Percentiles rank a stretch among this genome's conserved stretches.
phyloP scores from a whole-genome alignment of 495 filamentous ascomycete species.

The Podospora pseudopauciseta region DNA sequence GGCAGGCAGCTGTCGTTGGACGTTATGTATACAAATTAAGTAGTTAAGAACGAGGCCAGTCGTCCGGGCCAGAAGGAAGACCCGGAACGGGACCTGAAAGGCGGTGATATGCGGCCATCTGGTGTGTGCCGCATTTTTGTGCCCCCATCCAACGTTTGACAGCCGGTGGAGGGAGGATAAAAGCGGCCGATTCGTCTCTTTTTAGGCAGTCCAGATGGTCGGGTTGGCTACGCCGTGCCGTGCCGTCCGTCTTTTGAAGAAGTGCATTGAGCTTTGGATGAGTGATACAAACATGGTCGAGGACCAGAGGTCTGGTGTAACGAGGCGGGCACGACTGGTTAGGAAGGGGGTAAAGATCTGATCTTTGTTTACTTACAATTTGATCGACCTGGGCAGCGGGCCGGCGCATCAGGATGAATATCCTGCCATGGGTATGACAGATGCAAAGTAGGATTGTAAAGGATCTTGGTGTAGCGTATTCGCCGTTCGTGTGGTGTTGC shows the following conservation, averaged over 20 bases:
- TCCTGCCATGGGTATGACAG: background rate
- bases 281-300: background rate
- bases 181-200: background rate
- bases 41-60: background rate
- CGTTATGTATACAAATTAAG: background rate
- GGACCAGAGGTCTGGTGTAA: background rate
- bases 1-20: background rate
- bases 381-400: background rate
- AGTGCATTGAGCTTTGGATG: background rate
- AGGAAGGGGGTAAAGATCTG: background rate
- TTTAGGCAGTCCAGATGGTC: background rate
- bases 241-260: background rate
- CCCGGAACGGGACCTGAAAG: background rate
- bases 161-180: background rate
- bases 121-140: background rate
- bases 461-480: background rate
- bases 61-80: background rate
- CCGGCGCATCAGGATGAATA: background rate
- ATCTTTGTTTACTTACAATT: background rate
- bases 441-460: background rate
- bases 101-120: background rate
- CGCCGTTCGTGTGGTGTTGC: background rate
- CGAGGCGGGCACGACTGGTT: background rate
- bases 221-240: background rate
- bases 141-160: background rate